Conservation (phyloP, 2,329 filamentous ascomycete genomes). For the Emmonsiellopsis sp. region DNA sequence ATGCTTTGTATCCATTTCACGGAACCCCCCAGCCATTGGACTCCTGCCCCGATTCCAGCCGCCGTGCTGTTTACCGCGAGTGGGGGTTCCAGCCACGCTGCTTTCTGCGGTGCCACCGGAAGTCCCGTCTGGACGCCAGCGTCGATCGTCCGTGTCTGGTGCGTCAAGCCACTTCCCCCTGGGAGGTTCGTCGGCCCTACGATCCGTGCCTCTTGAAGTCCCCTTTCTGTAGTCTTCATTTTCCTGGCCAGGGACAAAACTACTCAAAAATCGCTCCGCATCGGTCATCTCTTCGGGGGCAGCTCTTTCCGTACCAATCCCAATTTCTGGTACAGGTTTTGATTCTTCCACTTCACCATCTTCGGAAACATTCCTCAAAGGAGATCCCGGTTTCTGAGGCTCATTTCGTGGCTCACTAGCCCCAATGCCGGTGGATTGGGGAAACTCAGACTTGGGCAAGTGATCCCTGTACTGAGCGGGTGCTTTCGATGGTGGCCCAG, state of each 20-base stretch:
- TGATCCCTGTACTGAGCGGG: slow-evolving; percentile 1
- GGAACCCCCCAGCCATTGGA: slow-evolving; percentile 9
- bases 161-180: slow-evolving; percentile 7
- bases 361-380: slow-evolving; percentile 22
- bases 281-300: slow-evolving; percentile 22
- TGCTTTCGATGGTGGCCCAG: neutral
- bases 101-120: slow-evolving; percentile 8
- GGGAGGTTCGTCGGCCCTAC: slow-evolving; percentile 3
- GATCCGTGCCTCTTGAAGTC: slow-evolving; percentile 5
- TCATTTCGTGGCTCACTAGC: neutral
- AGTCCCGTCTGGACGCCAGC: slow-evolving; percentile 8
- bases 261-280: slow-evolving; percentile 30
- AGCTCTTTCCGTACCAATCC: slow-evolving; percentile 1
- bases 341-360: slow-evolving; percentile 26
- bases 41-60: slow-evolving; percentile 11
- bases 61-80: slow-evolving; percentile 5
- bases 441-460: neutral
- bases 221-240: slow-evolving; percentile 6
- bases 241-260: slow-evolving; percentile 20
- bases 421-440: neutral
- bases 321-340: slow-evolving; percentile 4
- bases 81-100: slow-evolving; percentile 6
- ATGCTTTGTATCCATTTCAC: slow-evolving; percentile 10
- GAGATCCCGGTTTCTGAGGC: neutral
- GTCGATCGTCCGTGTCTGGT: slow-evolving; percentile 10